A percentile compares a stretch with the other conserved stretches of the same genome.
These are phyloP conservation scores for Yamadazyma diospyri DNA, from an alignment of 1,139 yeast genomes.

Conservation along the genomic window DNA sequence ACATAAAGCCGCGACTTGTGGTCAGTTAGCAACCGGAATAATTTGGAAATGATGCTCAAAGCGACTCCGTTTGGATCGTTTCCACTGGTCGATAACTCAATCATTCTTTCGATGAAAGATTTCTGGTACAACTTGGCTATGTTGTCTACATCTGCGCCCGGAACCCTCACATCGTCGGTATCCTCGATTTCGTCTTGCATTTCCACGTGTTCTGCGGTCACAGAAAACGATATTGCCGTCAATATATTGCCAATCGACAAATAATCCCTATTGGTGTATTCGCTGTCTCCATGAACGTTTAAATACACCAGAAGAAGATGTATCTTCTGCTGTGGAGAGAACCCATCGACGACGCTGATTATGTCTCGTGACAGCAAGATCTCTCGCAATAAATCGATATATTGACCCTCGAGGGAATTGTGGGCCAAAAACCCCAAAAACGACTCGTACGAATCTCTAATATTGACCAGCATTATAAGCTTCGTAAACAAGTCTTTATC, in stretches of 20 bases:
- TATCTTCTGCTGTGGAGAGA: constrained; percentile 10
- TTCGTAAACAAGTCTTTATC: constrained; percentile 5
- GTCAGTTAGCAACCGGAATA: constrained; percentile 29
- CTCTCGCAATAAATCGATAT: constrained; percentile 1
- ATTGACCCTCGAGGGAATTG: not conserved
- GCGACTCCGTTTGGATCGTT: constrained; percentile 13
- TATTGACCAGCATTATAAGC: constrained; percentile 20
- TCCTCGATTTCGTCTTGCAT: constrained; percentile 12
- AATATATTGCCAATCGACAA: constrained; percentile 21
- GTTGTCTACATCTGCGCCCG: constrained; percentile 2
- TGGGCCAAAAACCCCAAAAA: constrained; percentile 19
- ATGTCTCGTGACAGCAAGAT: not conserved
- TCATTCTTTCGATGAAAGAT: constrained; percentile 22
- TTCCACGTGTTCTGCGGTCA: constrained; percentile 8
- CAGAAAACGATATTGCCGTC: constrained; percentile 20
- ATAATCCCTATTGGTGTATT: constrained; percentile 19
- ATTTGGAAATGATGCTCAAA: constrained; percentile 23
- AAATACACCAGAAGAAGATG: constrained; percentile 20
- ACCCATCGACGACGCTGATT: constrained; percentile 1
- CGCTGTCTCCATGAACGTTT: constrained; percentile 17
- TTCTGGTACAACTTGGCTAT: constrained; percentile 22
- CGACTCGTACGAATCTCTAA: constrained; percentile 15
- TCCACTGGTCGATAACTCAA: constrained; percentile 16
- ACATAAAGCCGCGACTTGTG: constrained; percentile 32
- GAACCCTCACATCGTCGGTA: constrained; percentile 4